Percentiles rank a stretch among this genome's conserved stretches.
Evolutionary conservation across 768 basidiomycete genomes (phyloP).

Genomic region (Daedaleopsis nitida): DNA sequence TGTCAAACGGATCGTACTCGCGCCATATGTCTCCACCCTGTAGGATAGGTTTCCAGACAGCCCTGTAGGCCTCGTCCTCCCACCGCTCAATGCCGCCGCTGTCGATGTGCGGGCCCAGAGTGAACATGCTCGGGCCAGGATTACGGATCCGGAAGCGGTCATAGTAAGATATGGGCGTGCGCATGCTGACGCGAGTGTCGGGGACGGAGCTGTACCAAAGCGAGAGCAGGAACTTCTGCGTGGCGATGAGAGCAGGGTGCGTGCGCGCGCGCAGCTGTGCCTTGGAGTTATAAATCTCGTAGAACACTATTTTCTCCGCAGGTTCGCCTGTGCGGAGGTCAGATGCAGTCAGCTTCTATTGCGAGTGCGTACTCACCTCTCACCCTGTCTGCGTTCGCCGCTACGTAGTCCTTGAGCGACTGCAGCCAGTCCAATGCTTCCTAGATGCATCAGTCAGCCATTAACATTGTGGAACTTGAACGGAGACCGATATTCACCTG

Average conservation of each 20-base stretch:
- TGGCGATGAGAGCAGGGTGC: conserved; percentile 57
- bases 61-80: conserved; percentile 61
- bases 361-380: conserved; percentile 40
- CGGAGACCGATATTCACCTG: conserved; percentile 37
- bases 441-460: conserved; percentile 28
- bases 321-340: conserved; percentile 55
- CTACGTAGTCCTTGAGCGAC: conserved; percentile 55
- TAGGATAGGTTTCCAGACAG: conserved; percentile 60
- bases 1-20: conserved; percentile 64
- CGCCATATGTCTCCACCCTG: conserved; percentile 49
- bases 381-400: conserved; percentile 45
- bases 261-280: conserved; percentile 69
- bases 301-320: conserved; percentile 66
- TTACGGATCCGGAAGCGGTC: conserved; percentile 74
- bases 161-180: conserved; percentile 71
- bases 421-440: conserved; percentile 64
- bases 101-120: conserved; percentile 61
- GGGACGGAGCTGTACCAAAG: conserved; percentile 59
- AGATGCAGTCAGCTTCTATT: not conserved
- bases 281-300: conserved; percentile 71
- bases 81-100: conserved; percentile 80
- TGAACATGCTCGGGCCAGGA: conserved; percentile 70
- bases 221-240: conserved; percentile 58
- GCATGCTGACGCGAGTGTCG: conserved; percentile 45
- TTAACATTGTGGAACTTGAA: not conserved